phyloP scores from a whole-genome alignment of 192 early-diverging fungal species.

The Jimgerdemannia flammicorona region DNA sequence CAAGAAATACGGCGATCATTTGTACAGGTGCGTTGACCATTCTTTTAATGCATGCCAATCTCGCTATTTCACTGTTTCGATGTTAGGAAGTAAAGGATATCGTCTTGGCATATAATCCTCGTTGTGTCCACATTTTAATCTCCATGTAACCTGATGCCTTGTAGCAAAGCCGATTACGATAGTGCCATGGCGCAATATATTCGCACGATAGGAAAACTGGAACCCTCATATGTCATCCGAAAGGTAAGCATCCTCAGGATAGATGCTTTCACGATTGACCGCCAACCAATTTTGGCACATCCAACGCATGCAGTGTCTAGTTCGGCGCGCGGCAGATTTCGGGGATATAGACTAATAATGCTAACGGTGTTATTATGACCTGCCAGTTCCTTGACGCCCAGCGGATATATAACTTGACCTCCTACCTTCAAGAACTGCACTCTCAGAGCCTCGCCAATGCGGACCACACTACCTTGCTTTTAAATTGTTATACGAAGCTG shows the following conservation, averaged over 20 bases:
- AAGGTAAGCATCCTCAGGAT: conserved; percentile 39
- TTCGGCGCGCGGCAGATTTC: too few species aligned
- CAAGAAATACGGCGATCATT: conserved; percentile 90
- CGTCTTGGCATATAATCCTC: too few species aligned
- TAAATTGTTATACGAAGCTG: conserved; percentile 97
- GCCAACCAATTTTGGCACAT: background rate
- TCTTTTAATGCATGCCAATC: conserved; percentile 2
- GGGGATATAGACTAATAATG: too few species aligned
- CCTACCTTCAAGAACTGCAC: conserved; percentile 89
- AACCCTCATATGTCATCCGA: conserved; percentile 95
- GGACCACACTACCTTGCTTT: conserved; percentile 93
- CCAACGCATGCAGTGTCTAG: conserved; percentile 1
- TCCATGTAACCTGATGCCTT: background rate
- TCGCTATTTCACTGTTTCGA: too few species aligned
- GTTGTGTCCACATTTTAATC: background rate
- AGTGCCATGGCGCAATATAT: conserved; percentile 90
- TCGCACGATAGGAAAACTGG: conserved; percentile 86
- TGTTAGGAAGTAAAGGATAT: too few species aligned
- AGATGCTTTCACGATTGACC: background rate
- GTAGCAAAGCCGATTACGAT: conserved; percentile 79
- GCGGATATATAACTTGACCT: conserved; percentile 83
- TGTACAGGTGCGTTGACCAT: conserved; percentile 54
- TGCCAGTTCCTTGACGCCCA: conserved; percentile 86
- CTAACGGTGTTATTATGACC: too few species aligned
- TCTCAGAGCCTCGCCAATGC: conserved; percentile 80